phyloP scores from a whole-genome alignment of 148 eudicot species.

The Hydrangea macrophylla region DNA sequence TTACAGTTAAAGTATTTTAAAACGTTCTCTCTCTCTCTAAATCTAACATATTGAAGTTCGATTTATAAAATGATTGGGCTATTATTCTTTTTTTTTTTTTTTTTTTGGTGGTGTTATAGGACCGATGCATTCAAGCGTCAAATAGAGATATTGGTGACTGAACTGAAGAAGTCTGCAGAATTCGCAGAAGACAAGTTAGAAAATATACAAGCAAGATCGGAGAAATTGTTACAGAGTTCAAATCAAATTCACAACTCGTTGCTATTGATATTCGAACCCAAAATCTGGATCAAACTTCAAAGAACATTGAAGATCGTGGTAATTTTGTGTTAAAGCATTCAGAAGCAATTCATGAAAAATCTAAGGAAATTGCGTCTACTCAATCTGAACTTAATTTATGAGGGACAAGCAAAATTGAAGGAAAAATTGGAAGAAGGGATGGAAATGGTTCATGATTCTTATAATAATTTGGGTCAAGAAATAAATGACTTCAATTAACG shows the following conservation, averaged over 20 bases:
- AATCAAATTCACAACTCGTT: constrained; percentile 48
- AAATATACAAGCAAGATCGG: constrained; percentile 50
- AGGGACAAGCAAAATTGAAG: constrained; percentile 52
- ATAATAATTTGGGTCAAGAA: constrained; percentile 40
- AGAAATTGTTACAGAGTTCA: constrained; percentile 36
- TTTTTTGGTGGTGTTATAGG: constrained; percentile 31
- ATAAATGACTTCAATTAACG: constrained; percentile 38
- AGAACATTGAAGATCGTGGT: constrained; percentile 43
- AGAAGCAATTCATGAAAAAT: constrained; percentile 44
- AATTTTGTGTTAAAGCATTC: constrained; percentile 40
- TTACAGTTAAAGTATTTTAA: constrained; percentile 46
- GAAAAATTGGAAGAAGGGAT: constrained; percentile 57
- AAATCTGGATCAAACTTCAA: constrained; percentile 39
- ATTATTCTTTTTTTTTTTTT: no score
- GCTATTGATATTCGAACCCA: constrained; percentile 47
- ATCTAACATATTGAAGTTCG: not conserved
- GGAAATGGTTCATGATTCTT: constrained; percentile 46
- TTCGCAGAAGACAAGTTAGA: constrained; percentile 57
- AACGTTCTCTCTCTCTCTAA: no score
- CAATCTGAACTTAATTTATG: constrained; percentile 56
- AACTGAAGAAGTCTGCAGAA: constrained; percentile 57
- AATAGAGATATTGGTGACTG: constrained; percentile 73
- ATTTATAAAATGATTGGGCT: no score
- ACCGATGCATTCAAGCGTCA: constrained; percentile 58
- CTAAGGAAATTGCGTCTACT: constrained; percentile 48